Conservation (phyloP, 352 stramenopile species). For the Globisporangium polare region DNA sequence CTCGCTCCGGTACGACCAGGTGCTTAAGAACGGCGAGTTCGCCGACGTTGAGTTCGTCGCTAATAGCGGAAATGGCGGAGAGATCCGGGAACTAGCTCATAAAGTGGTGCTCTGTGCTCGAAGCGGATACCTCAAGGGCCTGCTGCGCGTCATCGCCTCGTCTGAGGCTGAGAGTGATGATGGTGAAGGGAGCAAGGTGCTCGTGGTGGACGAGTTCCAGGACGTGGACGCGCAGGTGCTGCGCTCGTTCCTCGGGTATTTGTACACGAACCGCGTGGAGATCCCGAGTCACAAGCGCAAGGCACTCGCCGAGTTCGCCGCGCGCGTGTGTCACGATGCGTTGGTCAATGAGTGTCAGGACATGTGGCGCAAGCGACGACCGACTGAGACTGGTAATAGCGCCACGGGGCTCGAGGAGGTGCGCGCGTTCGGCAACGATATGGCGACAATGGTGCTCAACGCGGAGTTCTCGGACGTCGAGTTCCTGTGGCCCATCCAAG, state of each 20-base stretch:
- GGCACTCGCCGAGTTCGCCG: constrained; percentile 46
- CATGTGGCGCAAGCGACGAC: constrained; percentile 44
- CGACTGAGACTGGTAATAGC: not conserved
- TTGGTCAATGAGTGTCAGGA: constrained; percentile 47
- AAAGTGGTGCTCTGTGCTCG: constrained; percentile 54
- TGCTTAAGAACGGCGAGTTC: constrained; percentile 50
- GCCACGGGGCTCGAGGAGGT: constrained; percentile 20
- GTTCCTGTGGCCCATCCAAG: constrained; percentile 65
- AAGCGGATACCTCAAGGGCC: constrained; percentile 51
- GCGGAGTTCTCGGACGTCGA: constrained; percentile 56
- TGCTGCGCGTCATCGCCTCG: constrained; percentile 40
- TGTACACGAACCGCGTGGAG: constrained; percentile 71
- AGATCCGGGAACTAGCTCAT: constrained; percentile 30
- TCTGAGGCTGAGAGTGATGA: constrained; percentile 9
- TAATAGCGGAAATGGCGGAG: constrained; percentile 12
- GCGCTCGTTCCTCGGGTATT: constrained; percentile 53
- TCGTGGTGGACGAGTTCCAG: constrained; percentile 47
- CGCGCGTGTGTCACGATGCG: constrained; percentile 46
- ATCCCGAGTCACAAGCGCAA: constrained; percentile 62
- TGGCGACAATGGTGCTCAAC: constrained; percentile 43
- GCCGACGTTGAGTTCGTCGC: constrained; percentile 53
- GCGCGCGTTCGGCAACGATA: constrained; percentile 50
- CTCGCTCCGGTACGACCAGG: constrained; percentile 51
- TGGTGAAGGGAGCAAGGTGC: constrained; percentile 4
- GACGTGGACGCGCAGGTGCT: constrained; percentile 62